Evolutionary conservation across 495 filamentous ascomycete genomes (phyloP).

Genomic region (Hypoxylon trugodes): DNA sequence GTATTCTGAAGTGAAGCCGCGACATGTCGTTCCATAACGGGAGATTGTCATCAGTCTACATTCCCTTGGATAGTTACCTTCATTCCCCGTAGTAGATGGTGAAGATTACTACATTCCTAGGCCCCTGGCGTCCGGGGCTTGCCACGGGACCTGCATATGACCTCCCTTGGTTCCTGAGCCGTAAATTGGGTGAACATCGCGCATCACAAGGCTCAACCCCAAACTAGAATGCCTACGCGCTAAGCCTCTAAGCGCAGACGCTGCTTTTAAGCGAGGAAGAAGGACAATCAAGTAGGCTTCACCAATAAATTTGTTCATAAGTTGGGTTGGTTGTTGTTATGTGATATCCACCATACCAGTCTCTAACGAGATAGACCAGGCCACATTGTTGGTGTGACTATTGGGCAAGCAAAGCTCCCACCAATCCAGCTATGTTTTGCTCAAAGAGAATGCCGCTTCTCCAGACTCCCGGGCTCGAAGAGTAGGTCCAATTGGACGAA

Average conservation of each 20-base stretch:
- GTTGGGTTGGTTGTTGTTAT: background rate
- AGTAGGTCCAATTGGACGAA: slow-evolving; percentile 31
- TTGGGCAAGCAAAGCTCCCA: background rate
- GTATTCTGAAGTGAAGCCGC: slow-evolving; percentile 32
- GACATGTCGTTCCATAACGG: slow-evolving; percentile 38
- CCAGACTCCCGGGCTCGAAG: slow-evolving; percentile 31
- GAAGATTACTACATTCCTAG: slow-evolving; percentile 39
- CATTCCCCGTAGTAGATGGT: slow-evolving; percentile 18
- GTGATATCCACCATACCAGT: background rate
- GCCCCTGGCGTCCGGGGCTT: slow-evolving; percentile 7
- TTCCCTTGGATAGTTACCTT: slow-evolving; percentile 31
- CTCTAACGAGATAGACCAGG: background rate
- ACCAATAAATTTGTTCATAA: background rate
- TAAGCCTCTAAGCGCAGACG: background rate
- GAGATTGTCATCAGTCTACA: slow-evolving; percentile 33
- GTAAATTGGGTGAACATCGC: background rate
- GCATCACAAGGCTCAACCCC: background rate
- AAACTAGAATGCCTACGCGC: background rate
- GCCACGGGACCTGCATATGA: slow-evolving; percentile 24
- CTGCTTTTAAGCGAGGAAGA: background rate
- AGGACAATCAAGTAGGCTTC: background rate
- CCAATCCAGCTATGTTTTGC: slow-evolving; percentile 14
- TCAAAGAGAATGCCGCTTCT: slow-evolving; percentile 23
- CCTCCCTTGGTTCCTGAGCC: slow-evolving; percentile 12
- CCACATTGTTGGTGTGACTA: slow-evolving; percentile 4